phyloP scores from a whole-genome alignment of 441 rosid species.

The Isatis lusitanica region DNA sequence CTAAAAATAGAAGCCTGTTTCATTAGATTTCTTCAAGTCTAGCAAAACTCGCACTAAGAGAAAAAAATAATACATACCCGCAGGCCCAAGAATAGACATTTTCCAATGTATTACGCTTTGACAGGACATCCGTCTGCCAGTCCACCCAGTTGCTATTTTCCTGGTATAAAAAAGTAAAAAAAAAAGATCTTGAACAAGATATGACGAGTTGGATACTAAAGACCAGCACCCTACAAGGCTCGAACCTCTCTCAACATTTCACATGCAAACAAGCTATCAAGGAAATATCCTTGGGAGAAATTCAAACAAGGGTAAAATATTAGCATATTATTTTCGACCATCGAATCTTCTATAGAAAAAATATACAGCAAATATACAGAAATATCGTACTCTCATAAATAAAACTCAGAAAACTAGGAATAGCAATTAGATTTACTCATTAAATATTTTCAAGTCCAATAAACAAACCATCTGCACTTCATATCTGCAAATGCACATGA shows the following conservation, averaged over 20 bases:
- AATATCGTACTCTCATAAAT: background rate
- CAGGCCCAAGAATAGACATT: conserved; percentile 93
- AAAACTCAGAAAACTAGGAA: background rate
- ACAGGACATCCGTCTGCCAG: conserved; percentile 74
- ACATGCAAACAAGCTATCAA: conserved; percentile 14
- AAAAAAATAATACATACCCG: conserved; percentile 57
- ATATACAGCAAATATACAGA: background rate
- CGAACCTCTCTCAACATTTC: conserved; percentile 8
- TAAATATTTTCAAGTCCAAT: background rate
- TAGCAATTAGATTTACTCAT: background rate
- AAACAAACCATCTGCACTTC: conserved; percentile 6
- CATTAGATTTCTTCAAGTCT: conserved; percentile 5
- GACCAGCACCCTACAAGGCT: conserved; percentile 2
- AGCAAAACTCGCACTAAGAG: conserved; percentile 1
- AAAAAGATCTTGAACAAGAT: background rate
- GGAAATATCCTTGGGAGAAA: conserved; percentile 5
- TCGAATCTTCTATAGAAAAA: background rate
- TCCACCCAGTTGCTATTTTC: conserved; percentile 74
- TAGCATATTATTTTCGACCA: background rate
- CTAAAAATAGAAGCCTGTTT: background rate
- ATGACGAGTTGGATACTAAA: background rate
- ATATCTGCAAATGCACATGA: conserved; percentile 12
- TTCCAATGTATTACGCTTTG: conserved; percentile 82
- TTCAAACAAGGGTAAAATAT: background rate
- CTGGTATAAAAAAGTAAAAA: conserved; percentile 42